These are phyloP conservation scores for Cercospora beticola DNA, from an alignment of 2,329 filamentous ascomycete species.

Conservation along the genomic window DNA sequence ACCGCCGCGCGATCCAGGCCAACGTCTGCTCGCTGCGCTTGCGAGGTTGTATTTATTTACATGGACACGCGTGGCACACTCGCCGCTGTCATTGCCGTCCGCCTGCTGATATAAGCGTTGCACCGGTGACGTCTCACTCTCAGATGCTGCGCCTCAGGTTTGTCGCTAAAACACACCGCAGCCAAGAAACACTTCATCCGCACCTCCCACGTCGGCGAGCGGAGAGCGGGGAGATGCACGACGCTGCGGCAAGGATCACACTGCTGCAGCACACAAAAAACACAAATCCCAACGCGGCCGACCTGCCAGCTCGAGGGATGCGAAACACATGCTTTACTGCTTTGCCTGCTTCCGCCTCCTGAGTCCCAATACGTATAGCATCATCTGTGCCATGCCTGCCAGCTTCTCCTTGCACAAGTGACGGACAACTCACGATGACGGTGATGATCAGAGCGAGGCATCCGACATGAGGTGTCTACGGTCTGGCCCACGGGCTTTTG, in stretches of 20 bases:
- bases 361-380: neutral
- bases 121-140: neutral
- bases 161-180: neutral
- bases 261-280: neutral
- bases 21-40: neutral
- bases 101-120: neutral
- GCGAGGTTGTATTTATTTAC: neutral
- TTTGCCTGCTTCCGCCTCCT: neutral
- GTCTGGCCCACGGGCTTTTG: neutral
- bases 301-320: conserved; percentile 1
- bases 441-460: neutral
- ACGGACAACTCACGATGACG: neutral
- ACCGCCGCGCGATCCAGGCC: neutral
- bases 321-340: conserved; percentile 1
- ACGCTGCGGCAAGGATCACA: conserved; percentile 6
- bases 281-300: neutral
- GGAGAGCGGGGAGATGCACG: conserved; percentile 6
- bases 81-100: neutral
- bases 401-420: neutral
- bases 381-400: neutral
- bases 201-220: neutral
- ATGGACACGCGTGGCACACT: neutral
- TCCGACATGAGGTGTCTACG: neutral
- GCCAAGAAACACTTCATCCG: neutral
- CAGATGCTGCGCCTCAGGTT: neutral